These are phyloP conservation scores for Psilocybe sp. DNA, from an alignment of 768 basidiomycete species.

Conservation along the genomic window DNA sequence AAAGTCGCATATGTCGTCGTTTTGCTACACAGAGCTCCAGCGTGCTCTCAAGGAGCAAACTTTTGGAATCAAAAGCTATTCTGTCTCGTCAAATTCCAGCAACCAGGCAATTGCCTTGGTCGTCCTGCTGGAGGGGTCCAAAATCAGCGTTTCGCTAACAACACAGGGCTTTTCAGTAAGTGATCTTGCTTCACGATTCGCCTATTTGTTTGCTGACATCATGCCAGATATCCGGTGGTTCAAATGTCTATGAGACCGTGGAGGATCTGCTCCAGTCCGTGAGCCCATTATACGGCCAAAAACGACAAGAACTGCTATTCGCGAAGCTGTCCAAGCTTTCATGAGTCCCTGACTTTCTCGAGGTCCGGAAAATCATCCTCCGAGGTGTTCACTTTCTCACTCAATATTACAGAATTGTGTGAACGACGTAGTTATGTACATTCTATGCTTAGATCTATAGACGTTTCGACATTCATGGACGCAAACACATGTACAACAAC, in stretches of 20 bases:
- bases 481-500: slow-evolving; percentile 5
- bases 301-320: slow-evolving; percentile 44
- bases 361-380: not conserved
- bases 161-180: slow-evolving; percentile 56
- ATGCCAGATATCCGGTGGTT: slow-evolving; percentile 6
- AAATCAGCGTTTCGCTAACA: slow-evolving; percentile 44
- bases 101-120: slow-evolving; percentile 53
- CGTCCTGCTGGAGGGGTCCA: slow-evolving; percentile 53
- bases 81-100: slow-evolving; percentile 33
- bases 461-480: slow-evolving; percentile 9
- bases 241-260: slow-evolving; percentile 49
- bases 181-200: not conserved
- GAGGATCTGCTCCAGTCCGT: slow-evolving; percentile 53
- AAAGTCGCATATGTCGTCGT: slow-evolving; percentile 22
- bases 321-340: slow-evolving; percentile 45
- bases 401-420: slow-evolving; percentile 1
- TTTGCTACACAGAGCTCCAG: slow-evolving; percentile 49
- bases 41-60: slow-evolving; percentile 56
- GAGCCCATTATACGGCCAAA: slow-evolving; percentile 53
- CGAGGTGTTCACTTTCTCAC: slow-evolving; percentile 4
- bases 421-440: not conserved
- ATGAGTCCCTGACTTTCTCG: slow-evolving; percentile 7
- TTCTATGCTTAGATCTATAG: slow-evolving; percentile 14
- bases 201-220: slow-evolving; percentile 8
- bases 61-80: slow-evolving; percentile 51